phyloP scores from a whole-genome alignment of 179 eudicot species.

The Silene noctiflora region DNA sequence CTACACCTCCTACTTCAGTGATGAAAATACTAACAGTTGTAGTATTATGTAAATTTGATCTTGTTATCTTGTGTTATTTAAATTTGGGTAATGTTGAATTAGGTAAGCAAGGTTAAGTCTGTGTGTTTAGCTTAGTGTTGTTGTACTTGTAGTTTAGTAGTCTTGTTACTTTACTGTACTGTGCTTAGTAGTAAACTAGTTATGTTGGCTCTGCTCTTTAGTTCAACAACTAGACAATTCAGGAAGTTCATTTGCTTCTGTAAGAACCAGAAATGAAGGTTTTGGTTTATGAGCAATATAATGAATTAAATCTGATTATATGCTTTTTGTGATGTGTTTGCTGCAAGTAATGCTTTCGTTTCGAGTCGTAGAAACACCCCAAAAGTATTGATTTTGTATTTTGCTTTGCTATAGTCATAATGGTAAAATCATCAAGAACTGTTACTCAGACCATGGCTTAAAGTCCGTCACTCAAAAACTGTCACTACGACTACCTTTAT shows the following conservation, averaged over 20 bases:
- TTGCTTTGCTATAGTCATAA: too few species aligned
- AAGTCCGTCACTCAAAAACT: too few species aligned
- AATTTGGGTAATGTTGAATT: conserved; percentile 14
- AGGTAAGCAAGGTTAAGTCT: conserved; percentile 13
- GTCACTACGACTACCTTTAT: too few species aligned
- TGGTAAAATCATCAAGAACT: too few species aligned
- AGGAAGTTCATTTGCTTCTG: conserved; percentile 6
- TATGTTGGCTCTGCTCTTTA: conserved; percentile 1
- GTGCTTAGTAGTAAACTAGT: neutral
- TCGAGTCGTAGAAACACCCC: too few species aligned
- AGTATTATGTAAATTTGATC: conserved; percentile 61
- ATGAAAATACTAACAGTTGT: conserved; percentile 76
- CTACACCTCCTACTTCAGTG: conserved; percentile 66
- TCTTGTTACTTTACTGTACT: too few species aligned
- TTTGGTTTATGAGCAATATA: conserved; percentile 16
- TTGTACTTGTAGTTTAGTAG: conserved; percentile 10
- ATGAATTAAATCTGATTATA: neutral
- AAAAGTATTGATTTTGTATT: too few species aligned
- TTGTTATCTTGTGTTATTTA: neutral
- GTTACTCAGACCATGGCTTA: too few species aligned
- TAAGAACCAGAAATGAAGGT: neutral
- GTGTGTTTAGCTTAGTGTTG: conserved; percentile 11
- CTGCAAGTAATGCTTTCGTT: too few species aligned
- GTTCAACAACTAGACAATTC: conserved; percentile 23
- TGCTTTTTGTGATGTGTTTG: neutral